Percentiles rank a stretch among this genome's conserved stretches.
Conservation (phyloP, 164 flowering plant genomes). For the Chimonanthus praecox region DNA sequence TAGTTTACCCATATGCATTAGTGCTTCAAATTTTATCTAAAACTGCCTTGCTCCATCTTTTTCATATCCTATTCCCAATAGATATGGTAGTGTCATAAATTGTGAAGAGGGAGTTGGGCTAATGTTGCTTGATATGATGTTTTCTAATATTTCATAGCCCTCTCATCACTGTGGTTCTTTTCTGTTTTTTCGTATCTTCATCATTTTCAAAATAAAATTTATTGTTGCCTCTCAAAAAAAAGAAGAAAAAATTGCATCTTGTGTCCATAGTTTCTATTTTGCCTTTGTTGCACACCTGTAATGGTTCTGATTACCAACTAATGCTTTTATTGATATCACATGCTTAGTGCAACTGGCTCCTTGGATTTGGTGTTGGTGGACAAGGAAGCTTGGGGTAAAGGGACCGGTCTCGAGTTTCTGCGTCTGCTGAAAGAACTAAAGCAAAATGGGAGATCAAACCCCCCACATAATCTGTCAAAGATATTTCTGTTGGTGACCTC, state of each 20-base stretch:
- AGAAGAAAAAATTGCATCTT: no score
- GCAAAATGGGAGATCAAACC: slow-evolving; percentile 16
- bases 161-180: no score
- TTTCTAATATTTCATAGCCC: no score
- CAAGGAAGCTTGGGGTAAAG: slow-evolving; percentile 54
- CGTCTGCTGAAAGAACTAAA: slow-evolving; percentile 23
- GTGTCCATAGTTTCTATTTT: neutral
- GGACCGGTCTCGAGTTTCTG: slow-evolving; percentile 20
- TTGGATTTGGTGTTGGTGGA: slow-evolving; percentile 65
- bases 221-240: no score
- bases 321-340: slow-evolving; percentile 6
- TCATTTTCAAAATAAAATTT: no score
- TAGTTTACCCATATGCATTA: neutral
- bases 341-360: slow-evolving; percentile 28
- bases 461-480: slow-evolving; percentile 29
- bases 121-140: no score
- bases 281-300: neutral
- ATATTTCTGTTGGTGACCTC: slow-evolving; percentile 52
- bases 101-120: no score
- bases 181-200: no score
- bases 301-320: slow-evolving; percentile 6
- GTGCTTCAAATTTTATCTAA: neutral
- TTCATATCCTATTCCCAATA: neutral
- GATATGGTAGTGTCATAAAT: no score
- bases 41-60: neutral